Base-by-base conservation (phyloP, 495 filamentous ascomycete genomes). In the Evansstolkia leycettana region DNA sequence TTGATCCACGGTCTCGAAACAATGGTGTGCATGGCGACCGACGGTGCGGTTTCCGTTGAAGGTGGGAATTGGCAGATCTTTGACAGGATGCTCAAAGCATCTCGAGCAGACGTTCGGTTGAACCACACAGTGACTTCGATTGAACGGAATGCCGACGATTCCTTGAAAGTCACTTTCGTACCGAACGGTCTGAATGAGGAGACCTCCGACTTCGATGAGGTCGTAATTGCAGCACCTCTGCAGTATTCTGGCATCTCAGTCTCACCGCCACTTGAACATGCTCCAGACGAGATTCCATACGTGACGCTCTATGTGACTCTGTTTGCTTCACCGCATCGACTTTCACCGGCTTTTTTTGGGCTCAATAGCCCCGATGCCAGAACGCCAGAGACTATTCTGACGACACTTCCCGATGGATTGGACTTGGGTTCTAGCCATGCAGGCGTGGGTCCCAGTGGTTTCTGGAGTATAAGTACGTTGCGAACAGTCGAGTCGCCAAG, bases 61-160 rank as follows among this genome's bases (percentile, higher is more conserved):
- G 87, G 88, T 2, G 90, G 90, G 2, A 99, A 99, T 47, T 99
- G 87, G 89, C 78, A 75, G 51, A 95, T 96, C 28, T 99, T 99
- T 48, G 70, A 75, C 1, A 64, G 72, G 7, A 94, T 94, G 82
- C 58, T 85, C 8, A 64, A 76, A 24, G 57, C 64, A 3, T 73
- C 84, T 6, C 54, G 61, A 1, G 80, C 82, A 1, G 52, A 68
- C 5, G 36, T 85, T 3, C 54, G 57, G 3, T 58, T 92, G n/a
- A 80, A 88, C 46, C 82, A 80, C 0, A 69, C 73, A 2, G 85
- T 94, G 0, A 64, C 64, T 1, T 61, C 53, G 0, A 70, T 92
- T 28, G 39, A 52, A 9, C 72, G 71, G 26, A 61, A 65, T 18
- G 28, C 52, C 17, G 40, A 72, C 32, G 44, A 56, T 5, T 67